A percentile compares a stretch with the other conserved stretches of the same genome.
Evolutionary conservation across 345 rosid species (phyloP).

Genomic region (Gynandropsis gynandra): DNA sequence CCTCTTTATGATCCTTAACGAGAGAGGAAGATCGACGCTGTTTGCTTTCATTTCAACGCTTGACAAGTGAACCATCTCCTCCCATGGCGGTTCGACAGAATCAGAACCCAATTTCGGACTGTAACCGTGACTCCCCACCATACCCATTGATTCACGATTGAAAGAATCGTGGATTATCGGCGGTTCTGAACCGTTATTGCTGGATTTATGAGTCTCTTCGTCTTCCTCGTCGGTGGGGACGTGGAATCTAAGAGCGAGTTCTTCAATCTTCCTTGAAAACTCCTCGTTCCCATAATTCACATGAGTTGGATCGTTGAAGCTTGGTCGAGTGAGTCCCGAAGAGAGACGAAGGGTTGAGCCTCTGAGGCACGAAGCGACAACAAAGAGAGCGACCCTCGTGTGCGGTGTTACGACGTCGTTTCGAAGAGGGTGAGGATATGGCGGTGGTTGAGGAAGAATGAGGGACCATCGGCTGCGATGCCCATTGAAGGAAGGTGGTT

Average conservation of each 20-base stretch:
- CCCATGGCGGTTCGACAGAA: slow-evolving; percentile 29
- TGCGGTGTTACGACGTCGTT: slow-evolving; percentile 32
- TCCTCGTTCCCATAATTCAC: slow-evolving; percentile 49
- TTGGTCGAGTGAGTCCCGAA: slow-evolving; percentile 33
- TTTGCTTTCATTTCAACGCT: slow-evolving; percentile 80
- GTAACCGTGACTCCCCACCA: slow-evolving; percentile 13
- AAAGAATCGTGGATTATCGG: slow-evolving; percentile 12
- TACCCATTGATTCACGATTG: slow-evolving; percentile 3
- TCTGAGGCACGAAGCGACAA: slow-evolving; percentile 30
- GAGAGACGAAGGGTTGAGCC: slow-evolving; percentile 41
- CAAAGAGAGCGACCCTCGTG: slow-evolving; percentile 21
- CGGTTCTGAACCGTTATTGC: slow-evolving; percentile 1
- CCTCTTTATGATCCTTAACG: slow-evolving; percentile 70
- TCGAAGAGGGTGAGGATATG: slow-evolving; percentile 46
- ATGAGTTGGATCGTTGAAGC: slow-evolving; percentile 42
- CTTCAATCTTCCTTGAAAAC: slow-evolving; percentile 53
- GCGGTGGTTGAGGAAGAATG: slow-evolving; percentile 49
- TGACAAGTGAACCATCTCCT: slow-evolving; percentile 33
- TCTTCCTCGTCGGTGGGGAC: slow-evolving; percentile 26
- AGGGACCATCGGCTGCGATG: slow-evolving; percentile 42
- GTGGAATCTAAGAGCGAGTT: slow-evolving; percentile 49
- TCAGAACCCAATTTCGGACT: slow-evolving; percentile 11
- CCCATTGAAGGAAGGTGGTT: slow-evolving; percentile 47
- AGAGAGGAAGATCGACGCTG: slow-evolving; percentile 72
- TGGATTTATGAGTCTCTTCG: not conserved